Percentiles rank a stretch among this genome's conserved stretches.
phyloP scores from a whole-genome alignment of 257 asterid genomes.

The Fraxinus pennsylvanica region DNA sequence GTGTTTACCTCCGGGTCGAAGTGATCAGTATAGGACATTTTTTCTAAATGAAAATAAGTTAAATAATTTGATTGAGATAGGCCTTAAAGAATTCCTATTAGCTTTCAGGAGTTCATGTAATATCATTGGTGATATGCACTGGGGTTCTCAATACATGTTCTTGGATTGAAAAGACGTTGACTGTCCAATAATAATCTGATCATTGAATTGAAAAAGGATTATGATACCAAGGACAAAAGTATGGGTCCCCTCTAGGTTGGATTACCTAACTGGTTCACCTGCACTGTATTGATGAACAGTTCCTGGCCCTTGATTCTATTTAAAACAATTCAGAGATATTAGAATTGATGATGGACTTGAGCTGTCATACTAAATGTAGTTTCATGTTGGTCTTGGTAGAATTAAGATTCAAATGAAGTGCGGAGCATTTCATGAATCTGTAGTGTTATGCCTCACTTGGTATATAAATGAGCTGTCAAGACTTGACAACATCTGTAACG shows the following conservation, averaged over 20 bases:
- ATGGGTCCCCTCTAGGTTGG: slow-evolving; percentile 46
- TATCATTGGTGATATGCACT: background rate
- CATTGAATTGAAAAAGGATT: background rate
- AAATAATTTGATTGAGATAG: background rate
- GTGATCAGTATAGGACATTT: background rate
- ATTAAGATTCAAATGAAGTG: slow-evolving; percentile 27
- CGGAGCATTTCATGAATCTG: slow-evolving; percentile 26
- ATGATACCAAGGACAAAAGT: slow-evolving; percentile 25
- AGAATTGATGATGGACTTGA: slow-evolving; percentile 38
- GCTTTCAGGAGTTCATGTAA: background rate
- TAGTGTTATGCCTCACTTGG: slow-evolving; percentile 19
- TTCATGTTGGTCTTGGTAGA: slow-evolving; percentile 16
- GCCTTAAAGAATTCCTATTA: background rate
- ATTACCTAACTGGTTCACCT: slow-evolving; percentile 44
- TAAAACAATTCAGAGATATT: slow-evolving; percentile 26
- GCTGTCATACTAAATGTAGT: slow-evolving; percentile 41
- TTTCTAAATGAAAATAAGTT: too few species aligned
- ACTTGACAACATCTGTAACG: background rate
- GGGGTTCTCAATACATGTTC: background rate
- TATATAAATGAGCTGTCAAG: slow-evolving; percentile 8
- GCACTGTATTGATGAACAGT: slow-evolving; percentile 24
- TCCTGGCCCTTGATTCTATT: slow-evolving; percentile 33
- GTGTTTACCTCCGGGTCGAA: background rate
- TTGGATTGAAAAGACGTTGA: slow-evolving; percentile 12
- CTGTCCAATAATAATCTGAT: slow-evolving; percentile 24